Evolutionary conservation across 1,139 yeast species (phyloP).

Genomic region (Yamadazyma taylorii): DNA sequence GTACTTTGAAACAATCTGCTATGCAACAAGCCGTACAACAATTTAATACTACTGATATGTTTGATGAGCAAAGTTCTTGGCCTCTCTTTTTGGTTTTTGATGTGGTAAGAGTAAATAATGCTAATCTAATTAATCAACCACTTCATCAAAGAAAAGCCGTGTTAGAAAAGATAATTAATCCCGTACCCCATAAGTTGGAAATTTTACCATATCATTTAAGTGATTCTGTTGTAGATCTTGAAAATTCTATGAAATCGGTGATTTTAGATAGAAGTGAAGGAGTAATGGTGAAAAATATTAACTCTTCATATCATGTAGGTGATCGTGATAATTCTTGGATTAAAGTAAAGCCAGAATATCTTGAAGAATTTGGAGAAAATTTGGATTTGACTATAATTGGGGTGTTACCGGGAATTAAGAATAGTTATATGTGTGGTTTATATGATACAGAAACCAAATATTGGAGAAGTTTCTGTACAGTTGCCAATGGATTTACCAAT

Average conservation of each 20-base stretch:
- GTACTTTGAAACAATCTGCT: conserved; percentile 73
- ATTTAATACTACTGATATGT: conserved; percentile 39
- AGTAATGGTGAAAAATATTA: conserved; percentile 67
- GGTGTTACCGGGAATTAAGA: conserved; percentile 69
- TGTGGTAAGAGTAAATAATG: conserved; percentile 65
- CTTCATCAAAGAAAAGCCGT: conserved; percentile 57
- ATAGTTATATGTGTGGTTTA: conserved; percentile 75
- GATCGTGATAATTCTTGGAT: conserved; percentile 68
- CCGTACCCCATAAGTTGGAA: conserved; percentile 55
- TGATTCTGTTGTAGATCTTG: conserved; percentile 50
- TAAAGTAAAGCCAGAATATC: conserved; percentile 88
- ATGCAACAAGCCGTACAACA: conserved; percentile 49
- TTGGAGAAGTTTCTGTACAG: conserved; percentile 66
- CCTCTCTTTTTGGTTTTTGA: conserved; percentile 77
- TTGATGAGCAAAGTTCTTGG: conserved; percentile 39
- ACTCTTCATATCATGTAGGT: conserved; percentile 60
- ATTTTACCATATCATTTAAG: conserved; percentile 50
- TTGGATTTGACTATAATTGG: conserved; percentile 82
- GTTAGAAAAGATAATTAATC: conserved; percentile 47
- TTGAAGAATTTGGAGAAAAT: conserved; percentile 83
- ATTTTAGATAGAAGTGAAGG: conserved; percentile 78
- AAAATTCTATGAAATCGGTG: conserved; percentile 54
- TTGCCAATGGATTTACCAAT: conserved; percentile 80
- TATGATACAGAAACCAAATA: conserved; percentile 32
- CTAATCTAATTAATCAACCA: conserved; percentile 53